Base-by-base conservation (phyloP, 2,329 filamentous ascomycete genomes). In the Graphilbum fragrans region DNA sequence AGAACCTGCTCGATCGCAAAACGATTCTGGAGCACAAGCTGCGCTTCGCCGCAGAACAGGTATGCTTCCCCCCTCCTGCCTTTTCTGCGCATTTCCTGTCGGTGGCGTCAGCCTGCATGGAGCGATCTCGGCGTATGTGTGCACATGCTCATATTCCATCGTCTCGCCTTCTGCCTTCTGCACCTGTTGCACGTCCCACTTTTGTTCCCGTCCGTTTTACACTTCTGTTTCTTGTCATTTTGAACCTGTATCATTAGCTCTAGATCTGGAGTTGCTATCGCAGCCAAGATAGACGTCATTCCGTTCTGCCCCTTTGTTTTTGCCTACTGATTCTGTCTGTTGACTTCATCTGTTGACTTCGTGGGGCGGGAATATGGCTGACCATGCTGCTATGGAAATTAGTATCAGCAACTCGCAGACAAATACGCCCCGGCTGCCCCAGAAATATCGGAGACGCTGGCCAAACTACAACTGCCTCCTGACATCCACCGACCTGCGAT, bases 241-340 rank as follows among this genome's bases (percentile, higher is more conserved):
- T 34, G 50, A 55, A 39, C n/a, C n/a, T n/a, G n/a, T 54, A 53
- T 57, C 19, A 58, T 82, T 85, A 86, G 82, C 82, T 86, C 82
- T 86, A 86, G 82, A 86, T 83, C 81, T 80, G 70, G 72, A 85
- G 78, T 70, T 74, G 65, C 70, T 56, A 53, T 49, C 60, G 67
- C 66, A 69, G 65, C 67, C 56, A 62, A 74, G 80, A 83, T 70
- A 67, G 77, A 82, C 61, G 74, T 58, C 50, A 53, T 48, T 42
- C 41, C n/a, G 35, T 43, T 35, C 47, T 44, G 35, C 45, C 47
- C 43, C 43, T 47, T 49, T 47, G 20, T 20, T 33, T 46, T 25
- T 38, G n/a, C n/a, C n/a, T n/a, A n/a, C n/a, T n/a, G n/a, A n/a
- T n/a, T n/a, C n/a, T n/a, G n/a, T n/a, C n/a, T n/a, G n/a, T n/a